phyloP scores from a whole-genome alignment of 768 basidiomycete species.

The Pleurotus ostreatus region DNA sequence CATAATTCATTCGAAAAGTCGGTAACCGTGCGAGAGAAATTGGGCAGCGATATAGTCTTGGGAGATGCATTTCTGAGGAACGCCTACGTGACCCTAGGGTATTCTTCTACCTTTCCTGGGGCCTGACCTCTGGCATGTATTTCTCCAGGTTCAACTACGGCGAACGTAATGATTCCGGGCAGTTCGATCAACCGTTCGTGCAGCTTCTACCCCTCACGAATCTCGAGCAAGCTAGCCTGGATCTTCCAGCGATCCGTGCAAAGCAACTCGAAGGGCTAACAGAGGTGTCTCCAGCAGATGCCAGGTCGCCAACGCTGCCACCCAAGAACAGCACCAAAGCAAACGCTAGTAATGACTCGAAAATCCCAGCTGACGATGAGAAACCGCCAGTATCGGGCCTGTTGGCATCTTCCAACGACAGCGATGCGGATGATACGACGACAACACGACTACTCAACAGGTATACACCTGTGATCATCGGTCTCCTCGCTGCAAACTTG shows the following conservation, averaged over 20 bases:
- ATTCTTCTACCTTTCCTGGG: neutral
- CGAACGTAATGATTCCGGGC: conserved; percentile 45
- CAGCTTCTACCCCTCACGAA: conserved; percentile 60
- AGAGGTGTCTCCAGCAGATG: neutral
- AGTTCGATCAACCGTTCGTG: conserved; percentile 47
- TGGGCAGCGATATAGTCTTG: conserved; percentile 57
- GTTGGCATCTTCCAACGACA: too few species aligned
- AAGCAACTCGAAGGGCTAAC: neutral
- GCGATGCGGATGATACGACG: too few species aligned
- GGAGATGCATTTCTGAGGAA: conserved; percentile 68
- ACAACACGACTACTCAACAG: neutral
- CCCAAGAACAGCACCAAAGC: too few species aligned
- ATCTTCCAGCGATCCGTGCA: neutral
- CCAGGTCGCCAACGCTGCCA: neutral
- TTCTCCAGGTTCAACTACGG: conserved; percentile 66
- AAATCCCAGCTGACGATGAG: too few species aligned
- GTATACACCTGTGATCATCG: neutral
- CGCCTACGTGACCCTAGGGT: conserved; percentile 8
- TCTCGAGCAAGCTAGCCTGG: neutral
- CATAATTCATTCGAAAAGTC: conserved; percentile 25
- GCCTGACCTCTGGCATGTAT: neutral
- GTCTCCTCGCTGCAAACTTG: neutral
- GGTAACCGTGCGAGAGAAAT: conserved; percentile 29
- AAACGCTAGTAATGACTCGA: too few species aligned
- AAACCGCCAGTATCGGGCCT: too few species aligned